Evolutionary conservation across 805 yeast genomes (phyloP), one percentile per base, ranked within the genome.

Genomic region (Tetrapisispora pingtungensis): DNA sequence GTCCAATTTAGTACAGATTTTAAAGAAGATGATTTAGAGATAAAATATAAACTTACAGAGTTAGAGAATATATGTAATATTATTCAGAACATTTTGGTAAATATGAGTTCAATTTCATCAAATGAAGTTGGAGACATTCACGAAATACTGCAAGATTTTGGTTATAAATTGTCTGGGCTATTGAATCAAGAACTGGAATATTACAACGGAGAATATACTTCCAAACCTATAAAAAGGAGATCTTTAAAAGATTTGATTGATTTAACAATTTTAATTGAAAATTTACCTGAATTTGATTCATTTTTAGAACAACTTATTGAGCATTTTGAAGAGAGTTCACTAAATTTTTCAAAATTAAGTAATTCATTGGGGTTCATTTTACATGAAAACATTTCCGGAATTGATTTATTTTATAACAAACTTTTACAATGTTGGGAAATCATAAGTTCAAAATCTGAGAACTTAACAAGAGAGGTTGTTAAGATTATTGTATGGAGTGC

Each of bases 401-500:
- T 56, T 26, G 62, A 57, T 26, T 31, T 51, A 5, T 50, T 56
- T 26, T 56, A 55, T 39, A 57, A 47, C 41, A 57, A 54, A 39
- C 34, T 61, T 15, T 42, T 56, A 20, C 59, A 58, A 48, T 57
- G 63, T 42, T 61, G 65, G 66, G 57, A 49, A 27, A 43, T 49
- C 6, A 49, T 53, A 1, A 41, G 51, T 3, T 22, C 45, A 3
- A 40, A 51, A 27, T 48, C 62, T 6, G 56, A 52, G 22, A 12
- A 17, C 8, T 26, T 52, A 7, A 48, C 57, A 1, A 51, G 46
- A 34, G 54, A 50, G 36, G 47, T 56, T 8, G 43, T 56, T 3
- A 54, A 54, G 33, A 44, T 42, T 20, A 37, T 58, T 1, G 35
- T 55, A 6, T 49, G 55, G 53, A 46, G 51, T 14, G 37, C 40